A percentile compares a stretch with the other conserved stretches of the same genome.
phyloP scores from a whole-genome alignment of 2,329 filamentous ascomycete genomes.

The Alternaria alternata region DNA sequence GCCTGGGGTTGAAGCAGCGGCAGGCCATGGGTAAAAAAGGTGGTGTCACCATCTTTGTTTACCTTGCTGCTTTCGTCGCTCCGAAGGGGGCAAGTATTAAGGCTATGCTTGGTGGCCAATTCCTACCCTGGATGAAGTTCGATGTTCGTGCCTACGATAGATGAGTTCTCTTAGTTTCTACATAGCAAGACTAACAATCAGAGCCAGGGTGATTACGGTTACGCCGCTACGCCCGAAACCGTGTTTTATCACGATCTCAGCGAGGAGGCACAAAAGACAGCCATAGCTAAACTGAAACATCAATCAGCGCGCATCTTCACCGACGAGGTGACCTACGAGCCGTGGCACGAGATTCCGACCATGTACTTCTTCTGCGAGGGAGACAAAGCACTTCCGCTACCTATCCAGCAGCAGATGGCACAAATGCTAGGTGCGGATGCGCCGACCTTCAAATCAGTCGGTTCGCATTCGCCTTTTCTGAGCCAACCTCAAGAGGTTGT shows the following conservation, averaged over 20 bases:
- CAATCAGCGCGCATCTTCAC: slow-evolving; percentile 7
- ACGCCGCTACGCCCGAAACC: neutral
- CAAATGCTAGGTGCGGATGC: neutral
- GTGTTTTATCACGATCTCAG: slow-evolving; percentile 7
- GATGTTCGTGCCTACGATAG: neutral
- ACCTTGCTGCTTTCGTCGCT: slow-evolving; percentile 8
- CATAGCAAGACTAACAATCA: neutral
- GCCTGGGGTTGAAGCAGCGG: slow-evolving; percentile 1
- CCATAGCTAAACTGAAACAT: slow-evolving; percentile 2
- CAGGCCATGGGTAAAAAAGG: slow-evolving; percentile 2
- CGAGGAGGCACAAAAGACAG: neutral
- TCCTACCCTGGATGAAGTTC: slow-evolving; percentile 8
- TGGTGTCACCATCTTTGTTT: slow-evolving; percentile 7
- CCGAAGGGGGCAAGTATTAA: slow-evolving; percentile 5
- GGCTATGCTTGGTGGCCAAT: slow-evolving; percentile 3
- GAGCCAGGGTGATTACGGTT: neutral
- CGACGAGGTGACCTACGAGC: slow-evolving; percentile 9
- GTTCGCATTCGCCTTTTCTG: slow-evolving; percentile 8
- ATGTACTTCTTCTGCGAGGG: slow-evolving; percentile 10
- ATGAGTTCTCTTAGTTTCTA: neutral
- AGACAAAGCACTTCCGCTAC: slow-evolving; percentile 7
- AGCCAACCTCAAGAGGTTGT: slow-evolving; percentile 5
- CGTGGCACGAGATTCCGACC: slow-evolving; percentile 5
- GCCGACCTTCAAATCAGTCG: neutral
- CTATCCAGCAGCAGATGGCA: slow-evolving; percentile 5